Evolutionary conservation across 2,329 filamentous ascomycete genomes (phyloP).

Genomic region (Paecilomyces fulvus): DNA sequence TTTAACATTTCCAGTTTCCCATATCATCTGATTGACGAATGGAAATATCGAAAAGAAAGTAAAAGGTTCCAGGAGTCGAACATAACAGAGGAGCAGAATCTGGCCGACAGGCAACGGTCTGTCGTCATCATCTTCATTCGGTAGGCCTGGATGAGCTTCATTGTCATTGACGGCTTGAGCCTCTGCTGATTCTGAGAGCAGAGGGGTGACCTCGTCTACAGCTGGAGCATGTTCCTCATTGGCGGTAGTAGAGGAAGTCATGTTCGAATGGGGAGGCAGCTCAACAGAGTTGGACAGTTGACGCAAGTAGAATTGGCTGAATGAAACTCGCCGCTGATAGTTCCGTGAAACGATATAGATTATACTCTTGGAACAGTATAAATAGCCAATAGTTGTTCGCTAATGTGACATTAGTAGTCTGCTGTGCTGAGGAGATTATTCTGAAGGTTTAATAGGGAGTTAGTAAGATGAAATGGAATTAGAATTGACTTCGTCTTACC

Average conservation of each 20-base stretch:
- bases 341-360: not conserved
- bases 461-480: not conserved
- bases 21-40: constrained; percentile 70
- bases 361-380: too few relatives aligned
- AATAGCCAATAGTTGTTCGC: not conserved
- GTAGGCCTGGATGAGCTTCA: not conserved
- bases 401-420: too few relatives aligned
- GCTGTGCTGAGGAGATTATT: not conserved
- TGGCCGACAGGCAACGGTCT: constrained; percentile 54
- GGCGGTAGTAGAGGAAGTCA: not conserved
- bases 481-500: not conserved
- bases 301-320: not conserved
- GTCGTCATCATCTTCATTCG: constrained; percentile 25
- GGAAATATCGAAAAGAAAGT: constrained; percentile 81
- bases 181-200: not conserved
- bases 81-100: constrained; percentile 64
- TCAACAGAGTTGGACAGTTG: too few relatives aligned
- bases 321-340: not conserved
- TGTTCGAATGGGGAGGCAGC: not conserved
- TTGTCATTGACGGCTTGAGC: not conserved
- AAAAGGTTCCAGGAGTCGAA: constrained; percentile 63
- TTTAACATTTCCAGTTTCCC: constrained; percentile 53
- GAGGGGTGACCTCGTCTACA: not conserved
- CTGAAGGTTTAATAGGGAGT: not conserved
- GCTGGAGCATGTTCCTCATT: not conserved